Evolutionary conservation across 192 early-diverging fungal genomes (phyloP).

Genomic region (Coemansia reversa): DNA sequence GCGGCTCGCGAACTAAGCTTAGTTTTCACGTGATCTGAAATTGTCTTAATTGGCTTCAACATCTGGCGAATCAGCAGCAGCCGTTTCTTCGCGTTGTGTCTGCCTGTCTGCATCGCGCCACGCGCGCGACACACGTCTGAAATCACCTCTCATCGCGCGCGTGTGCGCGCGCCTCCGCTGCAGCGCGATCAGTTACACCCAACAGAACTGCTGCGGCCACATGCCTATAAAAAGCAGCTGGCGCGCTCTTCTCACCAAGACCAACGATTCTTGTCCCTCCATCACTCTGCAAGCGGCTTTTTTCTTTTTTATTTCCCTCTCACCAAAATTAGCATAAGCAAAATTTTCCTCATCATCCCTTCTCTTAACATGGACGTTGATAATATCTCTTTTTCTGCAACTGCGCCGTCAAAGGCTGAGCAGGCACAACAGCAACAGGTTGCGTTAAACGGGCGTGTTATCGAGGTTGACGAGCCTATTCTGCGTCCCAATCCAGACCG

Average conservation of each 20-base stretch:
- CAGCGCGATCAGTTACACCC: conserved; percentile 6
- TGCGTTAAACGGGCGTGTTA: conserved; percentile 35
- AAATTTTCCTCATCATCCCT: not conserved
- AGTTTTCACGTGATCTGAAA: not conserved
- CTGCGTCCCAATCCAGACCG: conserved; percentile 73
- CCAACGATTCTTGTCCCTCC: not conserved
- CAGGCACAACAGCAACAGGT: conserved; percentile 30
- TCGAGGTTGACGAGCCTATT: conserved; percentile 58
- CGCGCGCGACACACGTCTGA: too few species aligned
- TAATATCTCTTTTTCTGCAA: conserved; percentile 10
- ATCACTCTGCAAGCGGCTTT: not conserved
- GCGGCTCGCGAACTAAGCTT: not conserved
- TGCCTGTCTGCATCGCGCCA: not conserved
- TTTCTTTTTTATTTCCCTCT: conserved; percentile 2
- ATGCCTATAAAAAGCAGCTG: not conserved
- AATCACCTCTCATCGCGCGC: too few species aligned
- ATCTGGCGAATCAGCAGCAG: not conserved
- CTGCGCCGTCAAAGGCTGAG: conserved; percentile 37
- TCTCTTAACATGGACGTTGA: conserved; percentile 28
- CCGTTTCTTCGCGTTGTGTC: not conserved
- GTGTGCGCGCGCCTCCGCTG: not conserved
- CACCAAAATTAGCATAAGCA: conserved; percentile 9
- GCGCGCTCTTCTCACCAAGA: not conserved
- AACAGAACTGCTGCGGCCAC: not conserved
- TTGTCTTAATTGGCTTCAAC: not conserved